Evolutionary conservation across 768 basidiomycete genomes (phyloP), one percentile per base, ranked within the genome.

Genomic region (Gloeostereum incarnatum): DNA sequence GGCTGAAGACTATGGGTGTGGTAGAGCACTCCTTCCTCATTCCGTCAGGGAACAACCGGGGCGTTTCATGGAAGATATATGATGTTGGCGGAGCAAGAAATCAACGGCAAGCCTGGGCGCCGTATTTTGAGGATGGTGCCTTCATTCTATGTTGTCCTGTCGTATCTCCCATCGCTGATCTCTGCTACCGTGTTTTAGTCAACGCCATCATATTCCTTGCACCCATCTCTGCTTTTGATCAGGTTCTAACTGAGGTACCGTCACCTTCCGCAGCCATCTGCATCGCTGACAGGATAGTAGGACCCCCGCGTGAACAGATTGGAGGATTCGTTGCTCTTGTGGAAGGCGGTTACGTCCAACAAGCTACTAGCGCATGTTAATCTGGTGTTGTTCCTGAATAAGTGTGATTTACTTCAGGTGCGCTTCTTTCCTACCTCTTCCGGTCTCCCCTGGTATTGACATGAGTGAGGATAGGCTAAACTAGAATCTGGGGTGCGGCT

Each of bases 111-210:
- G 84, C 85, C 1, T 91, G 87, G 87, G 83, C 83, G 9, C 86
- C 88, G 4, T 91, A 87, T 58, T 90, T 91, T 45, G 81, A 88
- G 48, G 80, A 87, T 54, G 82, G 85, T 86, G n/a, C n/a, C n/a
- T n/a, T n/a, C n/a, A n/a, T 40, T 29, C n/a, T 34, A 35, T 35
- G 34, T 39, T 30, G 24, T 31, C 25, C 47, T 40, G 29, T 19
- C 33, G 44, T 35, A 44, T 31, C 24, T 23, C 6, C 7, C 26
- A n/a, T 16, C 40, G 20, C 32, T 34, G 9, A 35, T 19, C 36
- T 27, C 8, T 26, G 33, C 23, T 22, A n/a, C 29, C 9, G 11
- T 24, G 40, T 4, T 42, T 25, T 55, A 89, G 87, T 87, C 25
- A 82, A 86, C 54, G 84, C 85, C 31, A 84, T 91, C 53, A 89